Evolutionary conservation across 495 filamentous ascomycete species (phyloP).

Genomic region (Lophiotrema nucula): DNA sequence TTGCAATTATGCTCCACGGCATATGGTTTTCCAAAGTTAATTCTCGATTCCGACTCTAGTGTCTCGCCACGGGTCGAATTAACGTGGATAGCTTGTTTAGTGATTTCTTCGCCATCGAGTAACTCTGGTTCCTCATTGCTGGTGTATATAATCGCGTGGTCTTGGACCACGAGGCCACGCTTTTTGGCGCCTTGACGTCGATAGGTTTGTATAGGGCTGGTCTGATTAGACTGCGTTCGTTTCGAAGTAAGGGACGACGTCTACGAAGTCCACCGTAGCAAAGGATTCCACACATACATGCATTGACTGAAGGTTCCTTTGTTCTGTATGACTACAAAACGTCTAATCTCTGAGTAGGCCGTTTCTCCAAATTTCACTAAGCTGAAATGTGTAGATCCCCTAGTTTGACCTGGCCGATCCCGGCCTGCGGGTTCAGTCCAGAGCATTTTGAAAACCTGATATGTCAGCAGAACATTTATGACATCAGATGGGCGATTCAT

Average conservation of each 20-base stretch:
- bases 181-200: not conserved
- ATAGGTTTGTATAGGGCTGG: not conserved
- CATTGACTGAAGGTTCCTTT: not conserved
- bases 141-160: not conserved
- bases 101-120: slow-evolving; percentile 17
- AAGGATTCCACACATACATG: too few relatives aligned
- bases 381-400: not conserved
- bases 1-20: slow-evolving; percentile 36
- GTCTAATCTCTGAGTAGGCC: not conserved
- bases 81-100: slow-evolving; percentile 24
- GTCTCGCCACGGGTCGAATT: not conserved
- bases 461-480: not conserved
- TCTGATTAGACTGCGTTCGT: too few relatives aligned
- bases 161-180: not conserved
- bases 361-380: not conserved
- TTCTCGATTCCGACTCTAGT: slow-evolving; percentile 44
- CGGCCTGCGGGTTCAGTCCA: not conserved
- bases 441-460: slow-evolving; percentile 2
- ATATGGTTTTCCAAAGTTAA: slow-evolving; percentile 52
- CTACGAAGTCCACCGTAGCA: too few relatives aligned
- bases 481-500: too few relatives aligned
- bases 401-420: not conserved
- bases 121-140: slow-evolving; percentile 1
- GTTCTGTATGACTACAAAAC: not conserved
- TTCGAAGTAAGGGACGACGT: too few relatives aligned